Evolutionary conservation across 176 grass and related monocot species (phyloP).

Genomic region (Miscanthus lutarioriparius): DNA sequence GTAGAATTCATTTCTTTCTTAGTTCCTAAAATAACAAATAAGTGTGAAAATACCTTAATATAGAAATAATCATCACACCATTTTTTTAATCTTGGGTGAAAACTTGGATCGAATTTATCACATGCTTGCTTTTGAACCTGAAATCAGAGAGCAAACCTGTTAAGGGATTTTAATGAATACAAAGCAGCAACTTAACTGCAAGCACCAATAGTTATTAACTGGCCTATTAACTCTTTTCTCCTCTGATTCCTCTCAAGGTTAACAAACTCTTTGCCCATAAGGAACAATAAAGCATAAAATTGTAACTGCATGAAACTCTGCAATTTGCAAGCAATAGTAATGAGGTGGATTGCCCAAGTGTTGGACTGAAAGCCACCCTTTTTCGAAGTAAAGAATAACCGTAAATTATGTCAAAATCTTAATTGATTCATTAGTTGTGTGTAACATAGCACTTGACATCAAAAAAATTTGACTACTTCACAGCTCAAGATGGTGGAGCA

Average conservation of each 20-base stretch:
- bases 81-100: conserved; percentile 97
- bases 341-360: not conserved
- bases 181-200: not conserved
- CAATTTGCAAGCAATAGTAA: not conserved
- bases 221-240: not conserved
- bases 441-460: not conserved
- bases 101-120: conserved; percentile 94
- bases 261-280: not conserved
- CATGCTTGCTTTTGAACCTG: conserved; percentile 94
- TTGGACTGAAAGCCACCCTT: not conserved
- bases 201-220: not conserved
- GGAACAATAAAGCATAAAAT: not conserved
- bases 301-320: not conserved
- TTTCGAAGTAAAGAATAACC: not conserved
- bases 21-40: not conserved
- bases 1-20: not conserved
- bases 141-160: conserved; percentile 26
- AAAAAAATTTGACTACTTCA: not conserved
- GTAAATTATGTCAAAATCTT: not conserved
- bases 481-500: not conserved
- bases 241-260: not conserved
- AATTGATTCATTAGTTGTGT: not conserved
- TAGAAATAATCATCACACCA: conserved; percentile 99
- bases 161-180: not conserved
- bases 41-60: conserved; percentile 67